Base-by-base conservation (phyloP, 495 filamentous ascomycete species). In the Xylaria castorea region DNA sequence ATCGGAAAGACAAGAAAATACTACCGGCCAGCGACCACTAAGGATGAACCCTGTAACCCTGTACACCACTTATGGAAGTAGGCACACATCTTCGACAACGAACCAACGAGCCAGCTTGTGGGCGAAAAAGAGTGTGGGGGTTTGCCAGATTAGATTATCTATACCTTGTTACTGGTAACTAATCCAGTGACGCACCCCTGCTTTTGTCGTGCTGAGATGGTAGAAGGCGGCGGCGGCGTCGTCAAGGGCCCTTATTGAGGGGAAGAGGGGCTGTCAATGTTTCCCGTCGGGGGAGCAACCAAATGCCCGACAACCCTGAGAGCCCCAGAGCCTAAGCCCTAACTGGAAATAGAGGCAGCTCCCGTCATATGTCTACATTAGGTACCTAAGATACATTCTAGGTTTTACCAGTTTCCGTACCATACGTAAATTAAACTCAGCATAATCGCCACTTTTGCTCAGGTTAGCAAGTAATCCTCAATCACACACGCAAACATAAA, bases 261-360 rank as follows among this genome's bases (percentile, higher is more conserved):
- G 57, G 68, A 57, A 68, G 72, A 57, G 16, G 71, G 66, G 27
- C 38, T 68, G 32, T n/a, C 38, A 2, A 32, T 30, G 38, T 18
- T 65, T 11, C 62, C 40, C 9, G 62, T 65, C 62, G 62, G 62
- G 22, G 62, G 62, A 65, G 62, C 62, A 65, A 65, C 62, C 42
- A 46, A 46, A 14, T 44, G 22, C 40, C 62, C 5, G 42, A 44
- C 14, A 32, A 16, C 62, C 38, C n/a, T 12, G 60, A 18, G 16
- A 22, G 34, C 20, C 34, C 16, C 18, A 42, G 16, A 22, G 7
- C 18, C 57, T 60, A 60, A 38, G 32, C 57, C 57, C 3, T 2
- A 60, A 34, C 18, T 7, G 57, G 57, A 55, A 55, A 55, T 55
- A 55, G 22, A 53, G n/a, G 50, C 50, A n/a, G 50, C 50, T 25